Base-by-base conservation (phyloP, 208 protist species). In the Wallacemonas sp. region DNA sequence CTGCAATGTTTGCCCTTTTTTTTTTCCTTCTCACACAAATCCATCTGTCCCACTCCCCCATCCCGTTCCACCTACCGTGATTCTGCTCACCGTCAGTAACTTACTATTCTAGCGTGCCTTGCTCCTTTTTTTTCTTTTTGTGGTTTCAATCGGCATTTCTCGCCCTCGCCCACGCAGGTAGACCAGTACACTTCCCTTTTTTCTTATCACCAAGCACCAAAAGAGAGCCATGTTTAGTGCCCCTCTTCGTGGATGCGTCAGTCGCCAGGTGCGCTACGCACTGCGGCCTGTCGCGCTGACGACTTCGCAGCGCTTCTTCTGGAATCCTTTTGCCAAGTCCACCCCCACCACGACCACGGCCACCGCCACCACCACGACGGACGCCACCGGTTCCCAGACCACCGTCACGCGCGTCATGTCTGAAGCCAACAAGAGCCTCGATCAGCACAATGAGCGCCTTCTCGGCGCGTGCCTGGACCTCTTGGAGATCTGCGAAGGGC, bases 401-500 rank as follows among this genome's bases (percentile, higher is more conserved):
- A 39, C 22, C 33, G 38, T 42, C 20, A 57, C 28, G 31, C 65
- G 71, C 26, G 76, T 86, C 44, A 42, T 81, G 25, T 52, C 65
- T 12, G 79, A 80, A 45, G 86, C 79, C 1, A 76, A 79, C 57
- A 71, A 65, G 1, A 69, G 74, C 55, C 81, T 82, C 14, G 68
- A 77, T 32, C 61, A 79, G 50, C 76, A 86, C 45, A 89, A 87
- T 42, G 84, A 94, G 46, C 84, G 77, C n/a, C 65, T 95, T 7
- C 36, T 89, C 5, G 81, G 79, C 33, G 81, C 82, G 14, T 95
- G 86, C 48, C 54, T 95, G 4, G 81, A 95, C 26, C 55, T 95
- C 7, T 67, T 95, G 23, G 71, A 86, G 38, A 31, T 89, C 28
- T 88, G 82, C 54, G 70, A 33, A 48, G 55, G 1, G 33, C 45